Percentiles rank a stretch among this genome's conserved stretches.
Evolutionary conservation across 73 alveolate genomes (phyloP).

Genomic region (Symbiodinium pilosum): DNA sequence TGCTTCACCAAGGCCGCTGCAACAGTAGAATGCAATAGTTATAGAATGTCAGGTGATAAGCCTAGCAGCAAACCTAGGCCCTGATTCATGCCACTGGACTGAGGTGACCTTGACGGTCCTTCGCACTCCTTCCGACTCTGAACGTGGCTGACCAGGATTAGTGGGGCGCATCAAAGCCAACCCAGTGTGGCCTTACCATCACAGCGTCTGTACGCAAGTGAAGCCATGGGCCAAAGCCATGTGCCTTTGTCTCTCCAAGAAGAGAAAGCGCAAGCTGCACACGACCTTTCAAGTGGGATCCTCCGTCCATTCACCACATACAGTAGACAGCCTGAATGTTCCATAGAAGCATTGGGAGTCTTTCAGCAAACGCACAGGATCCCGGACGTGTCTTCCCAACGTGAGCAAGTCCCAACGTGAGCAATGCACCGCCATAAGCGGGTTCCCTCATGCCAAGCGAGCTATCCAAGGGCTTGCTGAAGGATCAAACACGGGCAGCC

Average conservation of each 20-base stretch:
- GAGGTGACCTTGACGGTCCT: not conserved
- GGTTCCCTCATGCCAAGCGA: not conserved
- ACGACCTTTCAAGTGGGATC: not conserved
- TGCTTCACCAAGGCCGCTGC: too few relatives aligned
- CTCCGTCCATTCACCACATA: not conserved
- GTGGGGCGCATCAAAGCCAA: not conserved
- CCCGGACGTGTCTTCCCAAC: constrained; percentile 21
- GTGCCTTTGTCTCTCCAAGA: not conserved
- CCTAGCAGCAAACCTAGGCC: not conserved
- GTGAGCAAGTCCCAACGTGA: constrained; percentile 9
- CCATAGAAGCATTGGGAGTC: too few relatives aligned
- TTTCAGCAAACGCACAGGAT: not conserved
- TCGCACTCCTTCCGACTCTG: not conserved
- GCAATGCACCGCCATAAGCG: not conserved
- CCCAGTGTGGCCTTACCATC: constrained; percentile 2
- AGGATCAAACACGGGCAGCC: too few relatives aligned
- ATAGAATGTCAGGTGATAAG: too few relatives aligned
- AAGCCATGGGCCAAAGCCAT: not conserved
- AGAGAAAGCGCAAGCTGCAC: not conserved
- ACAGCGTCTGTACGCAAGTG: not conserved
- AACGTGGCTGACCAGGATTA: not conserved
- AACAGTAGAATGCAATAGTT: too few relatives aligned
- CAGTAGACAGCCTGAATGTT: too few relatives aligned
- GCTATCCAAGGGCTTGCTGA: not conserved
- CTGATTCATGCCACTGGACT: not conserved